phyloP scores from a whole-genome alignment of 805 yeast genomes.

The Torulaspora maleeae region DNA sequence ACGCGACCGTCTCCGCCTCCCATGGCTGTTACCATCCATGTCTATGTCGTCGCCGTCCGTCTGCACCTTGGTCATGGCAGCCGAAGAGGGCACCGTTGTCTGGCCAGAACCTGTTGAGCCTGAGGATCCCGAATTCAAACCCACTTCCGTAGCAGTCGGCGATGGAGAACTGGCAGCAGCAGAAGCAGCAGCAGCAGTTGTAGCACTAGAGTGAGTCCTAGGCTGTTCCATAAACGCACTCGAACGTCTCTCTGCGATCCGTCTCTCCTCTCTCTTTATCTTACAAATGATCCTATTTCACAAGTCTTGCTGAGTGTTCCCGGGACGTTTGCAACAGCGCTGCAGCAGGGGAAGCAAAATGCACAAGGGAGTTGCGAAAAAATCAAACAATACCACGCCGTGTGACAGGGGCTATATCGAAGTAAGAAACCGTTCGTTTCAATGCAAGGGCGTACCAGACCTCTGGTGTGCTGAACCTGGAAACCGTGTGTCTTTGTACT shows the following conservation, averaged over 20 bases:
- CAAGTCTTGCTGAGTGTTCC: too few relatives aligned
- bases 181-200: constrained; percentile 11
- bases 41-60: constrained; percentile 8
- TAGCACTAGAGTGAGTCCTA: constrained; percentile 21
- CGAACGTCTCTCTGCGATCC: not conserved
- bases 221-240: constrained; percentile 19
- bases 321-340: too few relatives aligned
- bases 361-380: too few relatives aligned
- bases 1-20: constrained; percentile 5
- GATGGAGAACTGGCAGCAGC: constrained; percentile 12
- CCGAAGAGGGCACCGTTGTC: constrained; percentile 1
- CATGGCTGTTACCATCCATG: constrained; percentile 5
- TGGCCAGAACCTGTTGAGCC: not conserved
- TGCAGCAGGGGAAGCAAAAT: not conserved
- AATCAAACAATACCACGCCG: too few relatives aligned
- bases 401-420: too few relatives aligned
- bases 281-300: too few relatives aligned
- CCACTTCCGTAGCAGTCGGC: constrained; percentile 3
- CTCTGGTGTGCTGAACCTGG: too few relatives aligned
- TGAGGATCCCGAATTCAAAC: not conserved
- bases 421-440: too few relatives aligned
- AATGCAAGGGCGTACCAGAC: not conserved
- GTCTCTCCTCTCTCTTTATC: not conserved
- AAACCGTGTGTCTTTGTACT: too few relatives aligned
- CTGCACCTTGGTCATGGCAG: constrained; percentile 2